Base-by-base conservation (phyloP, 768 basidiomycete genomes). In the Gyrodon lividus region DNA sequence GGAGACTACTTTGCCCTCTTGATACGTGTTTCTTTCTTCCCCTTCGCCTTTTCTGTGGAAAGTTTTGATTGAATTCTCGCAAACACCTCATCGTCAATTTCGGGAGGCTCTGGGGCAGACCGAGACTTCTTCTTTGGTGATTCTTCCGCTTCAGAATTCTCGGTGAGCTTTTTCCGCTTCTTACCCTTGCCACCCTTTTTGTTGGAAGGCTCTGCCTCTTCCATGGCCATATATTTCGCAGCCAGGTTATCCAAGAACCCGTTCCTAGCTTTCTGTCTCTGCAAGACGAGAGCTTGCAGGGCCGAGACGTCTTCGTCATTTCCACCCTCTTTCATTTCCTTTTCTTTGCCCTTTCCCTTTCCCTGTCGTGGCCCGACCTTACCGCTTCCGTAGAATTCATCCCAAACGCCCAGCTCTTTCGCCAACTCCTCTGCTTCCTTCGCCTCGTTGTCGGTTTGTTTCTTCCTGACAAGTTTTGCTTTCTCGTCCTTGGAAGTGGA, bases 401-500 rank as follows among this genome's bases (percentile, higher is more conserved):
- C 93, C 92, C 92, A 95, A 9, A 97, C 89, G 2, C 93, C 94
- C 14, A 98, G 70, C 56, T 92, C 90, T 58, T 84, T 90, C 5
- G 94, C 94, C 37, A 86, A 71, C 17, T 80, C 75, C 68, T 92
- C 94, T 4, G 94, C 94, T 60, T 96, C 92, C 49, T 73, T 72
- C 2, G 90, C 91, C 67, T 95, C 93, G 66, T 85, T 87, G 55
- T 84, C 76, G 2, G 83, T 80, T 60, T 81, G 79, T 68, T 88
- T 91, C 73, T 77, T 79, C 39, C 94, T 78, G 17, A 83, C 79
- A 57, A 86, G 77, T 57, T 78, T 83, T 5, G 84, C 84, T 70
- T 90, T 92, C 69, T 88, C 82, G 64, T 98, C 93, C 64, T 82
- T 87, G 30, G 83, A 78, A 51, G 79, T 81, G 54, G 77, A 74